These are phyloP conservation scores for Corylus avellana DNA, from an alignment of 306 rosid species.

Conservation along the genomic window DNA sequence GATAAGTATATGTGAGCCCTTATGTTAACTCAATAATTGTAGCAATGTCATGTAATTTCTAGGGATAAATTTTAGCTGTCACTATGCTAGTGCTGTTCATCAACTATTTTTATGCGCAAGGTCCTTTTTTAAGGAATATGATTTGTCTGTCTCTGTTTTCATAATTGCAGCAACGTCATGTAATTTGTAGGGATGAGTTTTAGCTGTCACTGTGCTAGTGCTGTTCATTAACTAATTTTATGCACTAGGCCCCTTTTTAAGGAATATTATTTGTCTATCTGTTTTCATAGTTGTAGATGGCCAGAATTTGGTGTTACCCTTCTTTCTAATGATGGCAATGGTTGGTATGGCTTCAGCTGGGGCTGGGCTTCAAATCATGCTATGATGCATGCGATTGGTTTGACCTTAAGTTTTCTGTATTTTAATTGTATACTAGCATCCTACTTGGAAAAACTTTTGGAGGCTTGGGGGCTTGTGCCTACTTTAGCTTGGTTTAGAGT, in stretches of 20 bases:
- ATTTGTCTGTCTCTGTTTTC: background rate
- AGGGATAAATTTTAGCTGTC: constrained; percentile 16
- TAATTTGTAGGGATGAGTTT: background rate
- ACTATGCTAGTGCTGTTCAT: too few relatives aligned
- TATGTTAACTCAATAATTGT: background rate
- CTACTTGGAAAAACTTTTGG: background rate
- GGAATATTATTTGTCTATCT: background rate
- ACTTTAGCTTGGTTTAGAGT: background rate
- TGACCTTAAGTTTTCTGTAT: background rate
- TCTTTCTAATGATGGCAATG: background rate
- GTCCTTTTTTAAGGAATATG: background rate
- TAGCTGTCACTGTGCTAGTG: background rate
- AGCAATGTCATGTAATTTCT: background rate
- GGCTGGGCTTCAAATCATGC: background rate
- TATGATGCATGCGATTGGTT: background rate
- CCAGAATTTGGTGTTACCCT: background rate
- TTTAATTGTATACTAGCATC: background rate
- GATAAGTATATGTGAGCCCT: background rate
- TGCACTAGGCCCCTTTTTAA: background rate
- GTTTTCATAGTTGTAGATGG: background rate
- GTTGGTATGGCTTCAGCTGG: background rate
- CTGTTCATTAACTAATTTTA: background rate
- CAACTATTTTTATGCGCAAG: background rate
- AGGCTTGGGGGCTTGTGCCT: background rate
- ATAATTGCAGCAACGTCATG: too few relatives aligned